A percentile compares a stretch with the other conserved stretches of the same genome.
Evolutionary conservation across 495 filamentous ascomycete species (phyloP).

Genomic region (Tuber calosporum): DNA sequence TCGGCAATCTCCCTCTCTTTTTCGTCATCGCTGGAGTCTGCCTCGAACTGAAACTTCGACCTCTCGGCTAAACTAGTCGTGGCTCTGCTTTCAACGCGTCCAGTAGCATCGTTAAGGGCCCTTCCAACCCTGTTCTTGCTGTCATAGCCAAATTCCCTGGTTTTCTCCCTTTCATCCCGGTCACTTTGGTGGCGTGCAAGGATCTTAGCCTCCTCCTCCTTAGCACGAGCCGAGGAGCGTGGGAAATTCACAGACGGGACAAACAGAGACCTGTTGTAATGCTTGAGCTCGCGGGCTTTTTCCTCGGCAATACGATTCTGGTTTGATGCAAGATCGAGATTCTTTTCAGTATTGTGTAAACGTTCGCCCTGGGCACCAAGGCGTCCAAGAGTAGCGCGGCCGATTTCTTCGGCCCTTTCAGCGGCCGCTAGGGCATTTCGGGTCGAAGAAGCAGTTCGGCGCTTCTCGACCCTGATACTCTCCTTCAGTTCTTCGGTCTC

Average conservation of each 20-base stretch:
- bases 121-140: slow-evolving; percentile 54
- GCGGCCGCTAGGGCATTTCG: slow-evolving; percentile 61
- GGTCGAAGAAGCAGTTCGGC: too few species aligned
- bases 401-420: slow-evolving; percentile 64
- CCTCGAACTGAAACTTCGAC: slow-evolving; percentile 71
- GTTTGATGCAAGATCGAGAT: slow-evolving; percentile 60
- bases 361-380: slow-evolving; percentile 69
- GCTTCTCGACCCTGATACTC: slow-evolving; percentile 58
- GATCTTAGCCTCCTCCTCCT: slow-evolving; percentile 55
- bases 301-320: slow-evolving; percentile 67
- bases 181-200: slow-evolving; percentile 59
- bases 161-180: slow-evolving; percentile 60
- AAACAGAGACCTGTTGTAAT: too few species aligned
- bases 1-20: slow-evolving; percentile 68
- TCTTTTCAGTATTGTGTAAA: slow-evolving; percentile 69
- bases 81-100: slow-evolving; percentile 11
- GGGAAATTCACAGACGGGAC: slow-evolving; percentile 62
- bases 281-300: slow-evolving; percentile 68
- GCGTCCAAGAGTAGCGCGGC: too few species aligned
- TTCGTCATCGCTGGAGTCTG: slow-evolving; percentile 66
- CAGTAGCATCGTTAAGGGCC: slow-evolving; percentile 49
- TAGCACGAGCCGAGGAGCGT: slow-evolving; percentile 52
- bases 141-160: slow-evolving; percentile 57
- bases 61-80: slow-evolving; percentile 56
- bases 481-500: too few species aligned